phyloP scores from a whole-genome alignment of 75 land plant genomes.

The Ceratopteris richardii region DNA sequence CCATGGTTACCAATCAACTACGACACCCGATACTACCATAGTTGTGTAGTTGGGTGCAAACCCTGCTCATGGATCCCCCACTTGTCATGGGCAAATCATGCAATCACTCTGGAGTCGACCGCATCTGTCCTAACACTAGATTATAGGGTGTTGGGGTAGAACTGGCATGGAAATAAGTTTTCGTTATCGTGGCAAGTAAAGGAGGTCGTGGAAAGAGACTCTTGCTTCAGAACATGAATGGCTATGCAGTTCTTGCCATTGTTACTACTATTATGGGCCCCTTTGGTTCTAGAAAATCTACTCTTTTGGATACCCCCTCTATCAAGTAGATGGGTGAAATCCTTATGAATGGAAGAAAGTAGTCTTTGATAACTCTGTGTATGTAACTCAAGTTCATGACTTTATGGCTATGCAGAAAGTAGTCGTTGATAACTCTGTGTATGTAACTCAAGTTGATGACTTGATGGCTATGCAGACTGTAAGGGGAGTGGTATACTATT shows the following conservation, averaged over 20 bases:
- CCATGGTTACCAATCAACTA: too few relatives aligned
- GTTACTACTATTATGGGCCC: conserved; percentile 35
- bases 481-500: conserved; percentile 46
- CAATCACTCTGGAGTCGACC: too few relatives aligned
- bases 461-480: conserved; percentile 54
- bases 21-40: too few relatives aligned
- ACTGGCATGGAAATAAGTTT: conserved; percentile 24
- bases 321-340: conserved; percentile 32
- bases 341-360: conserved; percentile 37
- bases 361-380: conserved; percentile 43
- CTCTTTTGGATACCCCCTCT: conserved; percentile 19
- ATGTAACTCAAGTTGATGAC: conserved; percentile 64
- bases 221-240: conserved; percentile 20
- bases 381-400: too few relatives aligned
- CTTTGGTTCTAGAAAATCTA: conserved; percentile 34
- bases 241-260: conserved; percentile 28
- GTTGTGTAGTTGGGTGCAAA: too few relatives aligned
- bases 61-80: too few relatives aligned
- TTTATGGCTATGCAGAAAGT: too few relatives aligned
- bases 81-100: too few relatives aligned
- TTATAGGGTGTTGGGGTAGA: background rate
- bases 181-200: conserved; percentile 11
- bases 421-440: conserved; percentile 29
- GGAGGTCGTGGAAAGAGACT: background rate
- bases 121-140: too few relatives aligned